Evolutionary conservation across 1,139 yeast species (phyloP).

Genomic region (Spathaspora sp.): DNA sequence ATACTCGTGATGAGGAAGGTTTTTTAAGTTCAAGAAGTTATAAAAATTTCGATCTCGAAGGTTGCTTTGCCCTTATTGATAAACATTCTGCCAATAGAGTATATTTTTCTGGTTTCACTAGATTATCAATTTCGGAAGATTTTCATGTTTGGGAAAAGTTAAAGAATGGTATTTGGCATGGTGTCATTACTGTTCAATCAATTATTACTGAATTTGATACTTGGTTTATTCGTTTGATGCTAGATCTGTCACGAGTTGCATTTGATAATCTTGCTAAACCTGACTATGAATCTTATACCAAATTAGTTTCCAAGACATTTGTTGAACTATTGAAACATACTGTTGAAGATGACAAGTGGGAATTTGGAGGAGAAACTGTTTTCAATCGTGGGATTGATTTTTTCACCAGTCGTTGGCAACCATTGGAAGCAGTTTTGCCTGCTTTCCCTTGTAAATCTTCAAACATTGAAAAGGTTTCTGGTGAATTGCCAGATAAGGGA

Average conservation of each 20-base stretch:
- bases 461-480: constrained; percentile 52
- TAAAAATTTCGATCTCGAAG: constrained; percentile 7
- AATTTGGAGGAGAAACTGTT: constrained; percentile 38
- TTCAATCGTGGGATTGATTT: constrained; percentile 43
- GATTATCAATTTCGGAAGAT: constrained; percentile 9
- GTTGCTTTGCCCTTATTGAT: constrained; percentile 4
- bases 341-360: constrained; percentile 50
- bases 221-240: constrained; percentile 34
- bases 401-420: constrained; percentile 46
- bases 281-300: constrained; percentile 14
- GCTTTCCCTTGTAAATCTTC: constrained; percentile 68
- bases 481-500: constrained; percentile 49
- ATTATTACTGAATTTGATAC: constrained; percentile 25
- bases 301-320: constrained; percentile 30
- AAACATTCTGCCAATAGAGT: constrained; percentile 6
- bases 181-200: constrained; percentile 28
- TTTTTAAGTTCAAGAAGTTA: constrained; percentile 13
- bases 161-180: constrained; percentile 15
- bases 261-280: constrained; percentile 5
- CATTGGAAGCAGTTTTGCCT: constrained; percentile 58
- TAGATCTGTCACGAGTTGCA: constrained; percentile 15
- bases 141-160: constrained; percentile 22
- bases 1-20: constrained; percentile 21
- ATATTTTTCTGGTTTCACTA: constrained; percentile 11
- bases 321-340: constrained; percentile 48